These are phyloP conservation scores for Russula sp. DNA, from an alignment of 768 basidiomycete genomes.

Conservation along the genomic window DNA sequence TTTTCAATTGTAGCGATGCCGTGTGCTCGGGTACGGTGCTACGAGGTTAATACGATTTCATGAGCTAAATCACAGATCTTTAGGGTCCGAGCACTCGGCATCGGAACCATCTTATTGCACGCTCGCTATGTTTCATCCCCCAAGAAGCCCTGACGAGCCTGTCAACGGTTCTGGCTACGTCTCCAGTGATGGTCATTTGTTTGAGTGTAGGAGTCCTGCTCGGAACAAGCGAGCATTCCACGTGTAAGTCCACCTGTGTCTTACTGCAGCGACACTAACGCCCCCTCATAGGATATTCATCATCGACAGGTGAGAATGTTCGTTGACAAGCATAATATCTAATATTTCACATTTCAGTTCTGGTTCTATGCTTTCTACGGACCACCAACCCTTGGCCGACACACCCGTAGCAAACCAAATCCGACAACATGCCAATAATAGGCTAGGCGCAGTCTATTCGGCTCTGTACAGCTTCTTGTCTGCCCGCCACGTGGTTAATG, in stretches of 20 bases:
- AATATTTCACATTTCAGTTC: conserved; percentile 35
- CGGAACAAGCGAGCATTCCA: conserved; percentile 50
- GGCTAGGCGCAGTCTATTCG: too few species aligned
- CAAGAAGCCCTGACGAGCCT: conserved; percentile 28
- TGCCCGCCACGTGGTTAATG: too few species aligned
- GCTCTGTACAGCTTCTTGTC: too few species aligned
- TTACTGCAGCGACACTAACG: neutral
- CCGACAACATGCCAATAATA: too few species aligned
- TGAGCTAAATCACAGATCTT: neutral
- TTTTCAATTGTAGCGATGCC: conserved; percentile 35
- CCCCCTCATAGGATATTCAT: conserved; percentile 37
- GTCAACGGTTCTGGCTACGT: conserved; percentile 36
- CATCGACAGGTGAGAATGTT: conserved; percentile 37
- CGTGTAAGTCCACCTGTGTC: conserved; percentile 29
- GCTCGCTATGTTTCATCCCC: conserved; percentile 47
- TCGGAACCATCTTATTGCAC: conserved; percentile 50
- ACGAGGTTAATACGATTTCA: too few species aligned
- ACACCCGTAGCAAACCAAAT: too few species aligned
- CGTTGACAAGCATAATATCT: neutral
- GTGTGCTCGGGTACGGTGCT: conserved; percentile 42
- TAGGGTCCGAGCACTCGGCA: conserved; percentile 46
- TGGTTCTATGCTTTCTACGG: conserved; percentile 40
- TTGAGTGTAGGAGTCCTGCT: conserved; percentile 47
- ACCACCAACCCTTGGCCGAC: conserved; percentile 34
- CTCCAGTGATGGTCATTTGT: conserved; percentile 34